Evolutionary conservation across 176 grass and related monocot genomes (phyloP), one percentile per base, ranked within the genome.

Genomic region (Bolboschoenus planiculmis): DNA sequence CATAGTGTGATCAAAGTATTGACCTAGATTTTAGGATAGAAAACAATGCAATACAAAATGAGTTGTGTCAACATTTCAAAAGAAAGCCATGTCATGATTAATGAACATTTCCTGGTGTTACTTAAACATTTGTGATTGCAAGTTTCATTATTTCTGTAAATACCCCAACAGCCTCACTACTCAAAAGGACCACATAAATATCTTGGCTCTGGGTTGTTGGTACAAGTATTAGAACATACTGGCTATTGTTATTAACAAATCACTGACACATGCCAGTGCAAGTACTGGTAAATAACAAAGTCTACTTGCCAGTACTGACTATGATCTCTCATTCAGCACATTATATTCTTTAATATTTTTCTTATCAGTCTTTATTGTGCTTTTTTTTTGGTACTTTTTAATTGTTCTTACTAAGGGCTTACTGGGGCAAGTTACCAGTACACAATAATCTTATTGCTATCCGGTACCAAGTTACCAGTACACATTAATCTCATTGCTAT

Each of bases 1-100:
- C 87, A 91, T 11, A 98, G 74, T 6, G 89, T 93, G 57, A 95
- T 89, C 67, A 95, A 91, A 56, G 89, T 93, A 87, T 95, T 98
- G 54, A 95, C 92, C 96, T 98, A 66, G 35, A 79, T 64, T 66
- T 65, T 78, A 55, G 44, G 2, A 14, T 55, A 78, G 36, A 77
- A 79, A 58, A 82, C 36, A 82, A 18, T 9, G 18, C 6, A 82
- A 47, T 29, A 56, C 2, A 53, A 7, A 18, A 77, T 53, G 33
- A 77, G 26, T 39, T 39, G 10, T 29, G 10, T 47, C 5, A 75
- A 46, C 18, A 23, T n/a, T 40, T 39, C 10, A 75, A 47, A 30
- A 75, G 18, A 34, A 46, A 72, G 21, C 70, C 70, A 74, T 74
- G 13, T 1, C 10, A 24, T 11, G 8, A 43, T 18, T 37, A 73